Evolutionary conservation across 495 filamentous ascomycete species (phyloP).

Genomic region (Penicillium parvum): DNA sequence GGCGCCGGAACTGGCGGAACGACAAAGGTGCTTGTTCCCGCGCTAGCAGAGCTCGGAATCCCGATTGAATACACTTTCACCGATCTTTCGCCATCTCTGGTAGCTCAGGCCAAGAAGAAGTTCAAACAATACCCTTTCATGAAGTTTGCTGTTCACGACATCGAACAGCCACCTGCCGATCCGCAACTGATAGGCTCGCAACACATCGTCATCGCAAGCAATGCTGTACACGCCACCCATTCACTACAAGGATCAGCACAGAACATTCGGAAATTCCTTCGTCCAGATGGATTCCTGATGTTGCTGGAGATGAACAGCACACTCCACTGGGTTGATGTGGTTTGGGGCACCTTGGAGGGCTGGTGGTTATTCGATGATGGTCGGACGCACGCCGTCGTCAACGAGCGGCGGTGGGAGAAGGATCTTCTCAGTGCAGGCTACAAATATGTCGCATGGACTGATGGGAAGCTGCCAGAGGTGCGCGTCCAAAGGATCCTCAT

Average conservation of each 20-base stretch:
- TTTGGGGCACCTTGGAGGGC: constrained; percentile 48
- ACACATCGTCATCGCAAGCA: constrained; percentile 46
- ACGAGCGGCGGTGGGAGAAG: constrained; percentile 31
- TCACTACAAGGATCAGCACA: constrained; percentile 20
- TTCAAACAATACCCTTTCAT: constrained; percentile 43
- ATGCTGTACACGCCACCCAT: constrained; percentile 48
- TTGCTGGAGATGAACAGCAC: constrained; percentile 32
- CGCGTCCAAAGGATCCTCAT: constrained; percentile 42
- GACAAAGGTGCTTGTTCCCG: constrained; percentile 27
- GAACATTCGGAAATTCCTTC: constrained; percentile 33
- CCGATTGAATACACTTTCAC: constrained; percentile 49
- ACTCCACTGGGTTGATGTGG: constrained; percentile 34
- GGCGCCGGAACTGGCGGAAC: constrained; percentile 46
- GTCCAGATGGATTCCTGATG: constrained; percentile 37
- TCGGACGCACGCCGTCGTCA: constrained; percentile 39
- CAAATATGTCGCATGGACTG: constrained; percentile 46
- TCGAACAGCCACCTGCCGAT: constrained; percentile 35
- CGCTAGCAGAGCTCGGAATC: constrained; percentile 30
- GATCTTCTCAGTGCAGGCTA: constrained; percentile 40
- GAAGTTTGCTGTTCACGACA: constrained; percentile 41
- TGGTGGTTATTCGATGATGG: constrained; percentile 55
- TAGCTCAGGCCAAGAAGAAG: constrained; percentile 35
- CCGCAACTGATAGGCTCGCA: constrained; percentile 37
- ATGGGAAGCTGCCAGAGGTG: constrained; percentile 38
- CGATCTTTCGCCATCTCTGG: constrained; percentile 42